Percentiles rank a stretch among this genome's conserved stretches.
phyloP scores from a whole-genome alignment of 73 alveolate genomes.

The Paramecium pentaurelia region DNA sequence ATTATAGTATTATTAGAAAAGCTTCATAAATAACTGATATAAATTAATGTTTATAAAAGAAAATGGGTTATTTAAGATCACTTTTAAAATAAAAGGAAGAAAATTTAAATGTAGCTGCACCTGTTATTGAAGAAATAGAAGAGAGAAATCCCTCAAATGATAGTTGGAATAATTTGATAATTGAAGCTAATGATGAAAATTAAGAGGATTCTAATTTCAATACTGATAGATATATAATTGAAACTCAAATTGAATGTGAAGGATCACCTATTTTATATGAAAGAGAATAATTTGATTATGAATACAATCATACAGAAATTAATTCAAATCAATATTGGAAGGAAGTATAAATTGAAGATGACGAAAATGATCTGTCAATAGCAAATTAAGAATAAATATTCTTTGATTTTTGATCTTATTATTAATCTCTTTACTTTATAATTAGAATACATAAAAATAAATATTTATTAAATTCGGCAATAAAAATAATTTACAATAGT shows the following conservation, averaged over 20 bases:
- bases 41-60: background rate
- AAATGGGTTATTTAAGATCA: background rate
- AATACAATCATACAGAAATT: background rate
- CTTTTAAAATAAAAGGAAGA: background rate
- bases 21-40: background rate
- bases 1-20: background rate
- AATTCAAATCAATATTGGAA: background rate
- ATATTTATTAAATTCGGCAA: background rate
- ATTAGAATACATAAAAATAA: background rate
- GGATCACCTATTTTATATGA: background rate
- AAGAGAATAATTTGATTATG: background rate
- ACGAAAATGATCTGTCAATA: background rate
- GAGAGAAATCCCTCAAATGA: background rate
- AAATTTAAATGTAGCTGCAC: background rate
- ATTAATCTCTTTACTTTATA: background rate
- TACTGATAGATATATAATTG: background rate
- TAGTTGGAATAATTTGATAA: background rate
- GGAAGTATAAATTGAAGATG: background rate
- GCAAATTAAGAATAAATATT: background rate
- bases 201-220: background rate
- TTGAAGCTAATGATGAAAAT: conserved; percentile 4
- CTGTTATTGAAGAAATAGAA: background rate
- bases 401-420: background rate
- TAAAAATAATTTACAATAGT: too few species aligned
- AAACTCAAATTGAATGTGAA: background rate